Evolutionary conservation across 2,329 filamentous ascomycete species (phyloP).

Genomic region (Ophiostoma sp.): DNA sequence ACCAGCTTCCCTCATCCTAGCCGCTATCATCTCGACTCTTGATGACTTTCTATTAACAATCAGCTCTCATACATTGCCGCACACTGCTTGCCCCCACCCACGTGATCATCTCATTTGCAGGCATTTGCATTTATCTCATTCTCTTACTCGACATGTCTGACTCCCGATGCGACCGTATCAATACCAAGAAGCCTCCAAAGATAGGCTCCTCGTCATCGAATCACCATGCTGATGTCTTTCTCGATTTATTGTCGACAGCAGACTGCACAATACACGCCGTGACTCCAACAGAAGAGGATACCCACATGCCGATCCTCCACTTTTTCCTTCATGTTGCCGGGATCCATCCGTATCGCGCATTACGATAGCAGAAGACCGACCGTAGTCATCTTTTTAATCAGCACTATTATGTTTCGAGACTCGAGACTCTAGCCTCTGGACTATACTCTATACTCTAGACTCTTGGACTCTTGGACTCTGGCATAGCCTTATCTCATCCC

Average conservation of each 20-base stretch:
- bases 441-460: too few relatives aligned
- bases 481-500: too few relatives aligned
- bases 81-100: not conserved
- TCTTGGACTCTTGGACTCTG: too few relatives aligned
- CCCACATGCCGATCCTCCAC: conserved; percentile 12
- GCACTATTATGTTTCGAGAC: not conserved
- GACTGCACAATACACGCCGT: not conserved
- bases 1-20: too few relatives aligned
- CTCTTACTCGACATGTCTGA: not conserved
- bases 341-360: conserved; percentile 4
- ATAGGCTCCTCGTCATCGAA: not conserved
- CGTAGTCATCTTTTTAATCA: not conserved
- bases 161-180: not conserved
- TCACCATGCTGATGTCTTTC: not conserved
- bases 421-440: too few relatives aligned
- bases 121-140: not conserved
- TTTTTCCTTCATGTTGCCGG: conserved; percentile 3
- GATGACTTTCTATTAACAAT: too few relatives aligned
- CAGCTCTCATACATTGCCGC: not conserved
- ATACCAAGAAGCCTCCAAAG: not conserved
- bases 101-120: not conserved
- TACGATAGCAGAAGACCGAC: not conserved
- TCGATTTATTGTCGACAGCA: not conserved
- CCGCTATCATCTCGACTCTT: too few relatives aligned
- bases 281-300: not conserved